Evolutionary conservation across 306 rosid genomes (phyloP).

Genomic region (Quercus rubra): DNA sequence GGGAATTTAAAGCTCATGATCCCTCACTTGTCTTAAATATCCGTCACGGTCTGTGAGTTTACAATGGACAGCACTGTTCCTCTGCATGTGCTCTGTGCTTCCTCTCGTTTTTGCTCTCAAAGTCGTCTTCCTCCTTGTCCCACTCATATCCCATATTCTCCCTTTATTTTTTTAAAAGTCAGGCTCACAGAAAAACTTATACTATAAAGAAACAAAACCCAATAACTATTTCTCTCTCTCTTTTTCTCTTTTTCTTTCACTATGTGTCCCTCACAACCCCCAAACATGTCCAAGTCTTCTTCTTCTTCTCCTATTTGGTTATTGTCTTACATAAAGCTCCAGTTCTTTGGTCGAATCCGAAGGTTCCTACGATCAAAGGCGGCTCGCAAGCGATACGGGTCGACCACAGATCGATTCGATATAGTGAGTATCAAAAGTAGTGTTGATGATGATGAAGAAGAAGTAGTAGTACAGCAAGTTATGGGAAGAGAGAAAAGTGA

Average conservation of each 20-base stretch:
- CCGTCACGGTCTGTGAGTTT: slow-evolving; percentile 20
- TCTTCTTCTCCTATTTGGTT: slow-evolving; percentile 58
- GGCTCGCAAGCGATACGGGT: slow-evolving; percentile 37
- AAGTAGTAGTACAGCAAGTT: slow-evolving; percentile 8
- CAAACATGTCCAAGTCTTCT: slow-evolving; percentile 47
- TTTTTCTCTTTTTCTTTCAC: slow-evolving; percentile 1
- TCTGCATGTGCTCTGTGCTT: slow-evolving; percentile 48
- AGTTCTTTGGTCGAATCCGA: slow-evolving; percentile 62
- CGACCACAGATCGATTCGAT: slow-evolving; percentile 26
- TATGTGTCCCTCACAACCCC: slow-evolving; percentile 17
- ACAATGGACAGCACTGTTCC: slow-evolving; percentile 24
- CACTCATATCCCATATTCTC: slow-evolving; percentile 2
- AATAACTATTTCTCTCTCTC: slow-evolving; percentile 8
- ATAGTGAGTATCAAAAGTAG: slow-evolving; percentile 7
- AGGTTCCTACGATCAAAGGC: slow-evolving; percentile 63
- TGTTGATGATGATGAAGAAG: slow-evolving; percentile 14
- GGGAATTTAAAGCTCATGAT: neutral
- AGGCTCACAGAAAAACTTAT: neutral
- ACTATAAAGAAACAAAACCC: neutral
- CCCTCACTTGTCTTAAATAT: slow-evolving; percentile 19
- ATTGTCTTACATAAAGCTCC: slow-evolving; percentile 59
- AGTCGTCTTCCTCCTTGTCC: slow-evolving; percentile 19
- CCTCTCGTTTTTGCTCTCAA: slow-evolving; percentile 27
- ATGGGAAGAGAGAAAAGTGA: slow-evolving; percentile 27
- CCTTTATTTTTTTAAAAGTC: neutral